Percentiles rank a stretch among this genome's conserved stretches.
Evolutionary conservation across 192 early-diverging fungal species (phyloP).

Genomic region (Thamnidium elegans): DNA sequence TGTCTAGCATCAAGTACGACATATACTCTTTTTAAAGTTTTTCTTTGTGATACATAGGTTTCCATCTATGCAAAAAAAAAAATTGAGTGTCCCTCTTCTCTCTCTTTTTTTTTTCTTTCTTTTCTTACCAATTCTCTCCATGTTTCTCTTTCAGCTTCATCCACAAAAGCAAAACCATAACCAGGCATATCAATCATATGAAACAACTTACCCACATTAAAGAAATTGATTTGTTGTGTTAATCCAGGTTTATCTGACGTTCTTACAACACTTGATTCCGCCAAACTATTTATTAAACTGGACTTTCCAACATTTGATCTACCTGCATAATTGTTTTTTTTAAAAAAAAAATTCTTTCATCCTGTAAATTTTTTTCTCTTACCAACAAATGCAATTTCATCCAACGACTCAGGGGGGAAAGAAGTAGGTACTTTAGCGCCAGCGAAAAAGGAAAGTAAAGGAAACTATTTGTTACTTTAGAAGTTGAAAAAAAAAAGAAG

Average conservation of each 20-base stretch:
- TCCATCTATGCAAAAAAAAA: constrained; percentile 53
- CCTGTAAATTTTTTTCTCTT: not conserved
- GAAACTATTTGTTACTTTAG: constrained; percentile 27
- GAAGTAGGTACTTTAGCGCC: constrained; percentile 41
- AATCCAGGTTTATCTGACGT: constrained; percentile 71
- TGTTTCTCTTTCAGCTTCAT: constrained; percentile 48
- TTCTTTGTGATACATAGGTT: constrained; percentile 55
- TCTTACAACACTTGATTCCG: constrained; percentile 57
- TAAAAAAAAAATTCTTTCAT: too few species aligned
- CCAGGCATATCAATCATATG: constrained; percentile 80
- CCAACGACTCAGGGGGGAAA: constrained; percentile 31
- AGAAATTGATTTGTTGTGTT: constrained; percentile 83
- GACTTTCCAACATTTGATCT: constrained; percentile 83
- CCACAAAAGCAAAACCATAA: constrained; percentile 77
- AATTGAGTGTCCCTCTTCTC: not conserved
- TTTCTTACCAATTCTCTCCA: constrained; percentile 61
- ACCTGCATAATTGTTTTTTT: constrained; percentile 38
- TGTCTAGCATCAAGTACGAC: constrained; percentile 78
- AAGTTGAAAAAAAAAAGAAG: not conserved
- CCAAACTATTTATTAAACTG: constrained; percentile 66
- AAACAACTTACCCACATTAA: constrained; percentile 57
- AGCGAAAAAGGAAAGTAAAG: constrained; percentile 40
- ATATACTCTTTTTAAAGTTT: constrained; percentile 58
- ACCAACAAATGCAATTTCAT: constrained; percentile 46
- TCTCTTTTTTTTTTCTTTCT: not conserved